Base-by-base conservation (phyloP, 164 flowering plant genomes). In the Vitis amurensis region DNA sequence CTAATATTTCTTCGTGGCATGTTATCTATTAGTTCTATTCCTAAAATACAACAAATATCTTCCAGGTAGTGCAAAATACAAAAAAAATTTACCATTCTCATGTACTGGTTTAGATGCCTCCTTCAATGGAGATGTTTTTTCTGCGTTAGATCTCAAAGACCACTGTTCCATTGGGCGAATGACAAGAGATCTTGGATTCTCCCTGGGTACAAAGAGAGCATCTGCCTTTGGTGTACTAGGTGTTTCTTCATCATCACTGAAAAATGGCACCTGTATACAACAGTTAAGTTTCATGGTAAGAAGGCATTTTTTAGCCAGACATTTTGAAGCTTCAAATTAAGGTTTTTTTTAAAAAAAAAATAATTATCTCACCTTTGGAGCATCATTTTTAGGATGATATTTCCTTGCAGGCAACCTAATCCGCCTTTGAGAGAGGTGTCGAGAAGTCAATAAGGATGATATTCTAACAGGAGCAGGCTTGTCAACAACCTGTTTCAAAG, bases 191-290 rank as follows among this genome's bases (percentile, higher is more conserved):
- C 99, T 86, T 23, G 99, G 98, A 71, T 95, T 95, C 74, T 95
- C 99, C 78, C 99, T 84, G 9, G 99, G 98, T 76, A 95, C 78
- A 69, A 95, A 90, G 74, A 91, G 85, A 61, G 98, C 97, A 83
- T 93, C 98, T 15, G 99, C 99, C 83, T 90, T 95, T 9, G 99
- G 99, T 29, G 97, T 90, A 81, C 89, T 85, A 2, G 88, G 86
- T 63, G 88, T 78, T 76, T 90, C 94, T 59, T 93, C 98, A 67
- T 91, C 97, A 74, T 89, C 97, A 81, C 79, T 81, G 66, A 90
- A 95, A 79, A 91, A 95, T 8, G 99, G 88, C 52, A 93, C 89
- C 99, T 95, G 86, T 63, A 80, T 58, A 64, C 13, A 66, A 49
- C 17, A 71, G 52, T 31, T 71, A 53, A 30, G 55, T 44, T 37